Percentiles rank a stretch among this genome's conserved stretches.
Conservation (phyloP, 2,329 filamentous ascomycete genomes). For the Pestalotiopsis sp. region DNA sequence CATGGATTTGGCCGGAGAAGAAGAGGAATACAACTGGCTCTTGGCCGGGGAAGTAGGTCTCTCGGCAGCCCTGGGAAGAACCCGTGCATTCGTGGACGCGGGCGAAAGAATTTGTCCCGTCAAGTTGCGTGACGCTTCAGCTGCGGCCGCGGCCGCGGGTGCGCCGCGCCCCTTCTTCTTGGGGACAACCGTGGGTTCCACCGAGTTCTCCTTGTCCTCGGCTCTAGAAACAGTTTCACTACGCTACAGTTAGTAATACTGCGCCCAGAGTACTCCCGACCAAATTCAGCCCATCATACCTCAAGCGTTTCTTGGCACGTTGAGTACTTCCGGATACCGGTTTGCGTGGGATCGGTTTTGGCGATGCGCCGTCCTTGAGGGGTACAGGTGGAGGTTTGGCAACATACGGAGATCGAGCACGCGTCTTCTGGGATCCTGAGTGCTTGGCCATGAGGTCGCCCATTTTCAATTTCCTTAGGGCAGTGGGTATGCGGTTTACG, state of each 20-base stretch:
- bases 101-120: slow-evolving; percentile 75
- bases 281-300: slow-evolving; percentile 42
- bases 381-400: slow-evolving; percentile 49
- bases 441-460: slow-evolving; percentile 70
- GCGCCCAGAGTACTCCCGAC: slow-evolving; percentile 10
- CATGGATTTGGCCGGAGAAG: slow-evolving; percentile 60
- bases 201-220: slow-evolving; percentile 76
- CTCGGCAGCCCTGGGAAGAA: slow-evolving; percentile 30
- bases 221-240: slow-evolving; percentile 67
- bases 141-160: slow-evolving; percentile 37
- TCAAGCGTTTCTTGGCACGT: slow-evolving; percentile 50
- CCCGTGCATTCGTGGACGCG: slow-evolving; percentile 78
- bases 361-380: slow-evolving; percentile 48
- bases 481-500: slow-evolving; percentile 85
- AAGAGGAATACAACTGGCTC: slow-evolving; percentile 46
- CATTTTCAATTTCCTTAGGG: slow-evolving; percentile 80
- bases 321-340: slow-evolving; percentile 30
- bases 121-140: slow-evolving; percentile 43
- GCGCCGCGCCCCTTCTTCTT: slow-evolving; percentile 67
- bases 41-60: slow-evolving; percentile 40
- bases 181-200: slow-evolving; percentile 60
- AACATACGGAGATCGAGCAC: slow-evolving; percentile 28
- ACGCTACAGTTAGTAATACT: slow-evolving; percentile 14
- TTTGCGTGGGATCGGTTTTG: slow-evolving; percentile 38
- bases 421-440: slow-evolving; percentile 44